Evolutionary conservation across 306 rosid genomes (phyloP).

Genomic region (Trifolium pratense): DNA sequence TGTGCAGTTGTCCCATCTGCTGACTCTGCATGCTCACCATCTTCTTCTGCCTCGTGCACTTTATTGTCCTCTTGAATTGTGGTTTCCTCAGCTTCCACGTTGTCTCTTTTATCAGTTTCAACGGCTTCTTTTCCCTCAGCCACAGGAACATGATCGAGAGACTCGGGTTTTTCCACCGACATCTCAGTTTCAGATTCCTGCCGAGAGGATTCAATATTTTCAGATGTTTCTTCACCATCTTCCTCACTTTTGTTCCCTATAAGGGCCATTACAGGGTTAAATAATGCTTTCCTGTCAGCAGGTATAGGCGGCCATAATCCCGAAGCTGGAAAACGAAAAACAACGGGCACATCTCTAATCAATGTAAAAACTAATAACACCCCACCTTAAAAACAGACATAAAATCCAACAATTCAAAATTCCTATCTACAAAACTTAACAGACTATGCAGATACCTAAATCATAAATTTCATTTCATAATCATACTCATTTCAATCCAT

Average conservation of each 20-base stretch:
- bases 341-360: slow-evolving; percentile 41
- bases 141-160: slow-evolving; percentile 48
- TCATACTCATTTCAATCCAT: background rate
- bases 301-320: slow-evolving; percentile 77
- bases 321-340: slow-evolving; percentile 52
- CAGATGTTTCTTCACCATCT: slow-evolving; percentile 52
- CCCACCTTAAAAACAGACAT: slow-evolving; percentile 22
- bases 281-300: slow-evolving; percentile 63
- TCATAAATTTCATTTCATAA: slow-evolving; percentile 22
- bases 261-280: slow-evolving; percentile 80
- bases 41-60: slow-evolving; percentile 47
- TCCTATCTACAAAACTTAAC: slow-evolving; percentile 21
- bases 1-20: slow-evolving; percentile 48
- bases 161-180: slow-evolving; percentile 49
- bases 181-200: slow-evolving; percentile 50
- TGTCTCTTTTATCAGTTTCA: slow-evolving; percentile 44
- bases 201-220: slow-evolving; percentile 49
- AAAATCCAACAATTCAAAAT: slow-evolving; percentile 13
- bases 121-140: slow-evolving; percentile 53
- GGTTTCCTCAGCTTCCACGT: slow-evolving; percentile 47
- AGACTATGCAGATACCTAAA: slow-evolving; percentile 23
- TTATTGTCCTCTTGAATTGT: slow-evolving; percentile 49
- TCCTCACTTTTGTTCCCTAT: slow-evolving; percentile 76
- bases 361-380: slow-evolving; percentile 37
- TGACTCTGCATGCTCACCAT: slow-evolving; percentile 44